Evolutionary conservation across 75 land plant species (phyloP), one percentile per base, ranked within the genome.

Genomic region (Larix kaempferi): DNA sequence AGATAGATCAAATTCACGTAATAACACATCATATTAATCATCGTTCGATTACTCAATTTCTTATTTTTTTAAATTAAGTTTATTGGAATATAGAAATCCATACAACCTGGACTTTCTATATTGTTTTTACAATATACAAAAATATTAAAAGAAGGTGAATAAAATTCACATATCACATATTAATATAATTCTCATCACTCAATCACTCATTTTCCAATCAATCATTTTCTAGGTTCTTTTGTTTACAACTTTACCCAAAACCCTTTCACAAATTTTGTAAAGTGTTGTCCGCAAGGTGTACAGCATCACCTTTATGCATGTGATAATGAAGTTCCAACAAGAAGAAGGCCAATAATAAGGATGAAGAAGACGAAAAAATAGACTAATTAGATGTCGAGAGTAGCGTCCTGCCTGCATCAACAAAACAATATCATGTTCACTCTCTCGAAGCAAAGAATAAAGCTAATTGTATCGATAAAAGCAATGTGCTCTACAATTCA

Each of bases 311-410:
- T 39, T 81, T 5, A 89, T 74, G 67, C 89, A 90, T 21, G 94
- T 76, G 7, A 77, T 62, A 22, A 94, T 41, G 76, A 91, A 96
- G 80, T 92, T 90, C 95, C 91, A 94, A 75, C 88, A 91, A 17
- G 98, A 94, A 0, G 92, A 90, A 6, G 99, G 98, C 99, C 98
- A 96, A 76, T 89, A 96, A 86, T 94, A 96, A 61, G 99, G 99
- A 80, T 96, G 96, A 17, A 96, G 86, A 55, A 96, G 74, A 58
- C 98, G 82, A 79, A 94, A 96, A 73, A 92, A 92, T 57, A 92
- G 80, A 66, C 98, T 96, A 61, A 96, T 96, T 0, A 94, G 76
- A 84, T 90, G 98, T 78, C 99, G 80, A 0, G 92, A 92, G 76
- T 94, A 88, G 3, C 85, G 84, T 2, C 99, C 99, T 25, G 95